Evolutionary conservation across 202 grass and related monocot genomes (phyloP), one percentile per base, ranked within the genome.

Genomic region (Setaria viridis): DNA sequence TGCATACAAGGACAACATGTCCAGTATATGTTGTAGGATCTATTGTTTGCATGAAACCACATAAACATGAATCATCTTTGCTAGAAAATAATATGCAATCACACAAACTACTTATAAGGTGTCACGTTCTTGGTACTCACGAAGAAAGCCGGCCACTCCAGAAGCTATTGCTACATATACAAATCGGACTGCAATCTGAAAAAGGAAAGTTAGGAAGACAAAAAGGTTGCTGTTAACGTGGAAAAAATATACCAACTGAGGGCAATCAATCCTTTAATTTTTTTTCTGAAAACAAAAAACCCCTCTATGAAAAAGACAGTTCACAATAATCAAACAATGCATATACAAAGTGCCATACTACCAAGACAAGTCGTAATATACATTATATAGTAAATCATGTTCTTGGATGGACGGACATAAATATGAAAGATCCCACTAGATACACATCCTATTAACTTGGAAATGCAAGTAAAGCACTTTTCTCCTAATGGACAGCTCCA

Each of bases 111-210:
- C 49, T n/a, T 58, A 9, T 57, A 70, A 51, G 9, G 71, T 37
- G 41, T 57, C 48, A 17, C 68, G 35, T 19, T 82, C 48, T 42
- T 49, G 37, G 37, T 39, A 92, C 93, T 95, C 85, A 95, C 90
- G 90, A 50, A 95, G 86, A 85, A 95, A 95, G 25, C 77, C 80
- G 35, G 86, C 72, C 72, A 93, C 77, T 72, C 85, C 79, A 64
- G 88, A 69, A 60, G 56, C 88, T 80, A 42, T 59, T 80, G 82
- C 93, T 50, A 95, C 72, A 76, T 95, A 92, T 33, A 86, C 70
- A 85, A 94, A 94, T 67, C 90, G 89, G 37, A 94, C 39, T 69
- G 78, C 62, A 72, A 91, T 70, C 92, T 94, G 88, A 82, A 89
- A 85, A 43, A 54, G 9, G 4, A 39, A 76, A 56, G 9, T 62